phyloP scores from a whole-genome alignment of 1,139 yeast species.

The Pneumocystis canis region DNA sequence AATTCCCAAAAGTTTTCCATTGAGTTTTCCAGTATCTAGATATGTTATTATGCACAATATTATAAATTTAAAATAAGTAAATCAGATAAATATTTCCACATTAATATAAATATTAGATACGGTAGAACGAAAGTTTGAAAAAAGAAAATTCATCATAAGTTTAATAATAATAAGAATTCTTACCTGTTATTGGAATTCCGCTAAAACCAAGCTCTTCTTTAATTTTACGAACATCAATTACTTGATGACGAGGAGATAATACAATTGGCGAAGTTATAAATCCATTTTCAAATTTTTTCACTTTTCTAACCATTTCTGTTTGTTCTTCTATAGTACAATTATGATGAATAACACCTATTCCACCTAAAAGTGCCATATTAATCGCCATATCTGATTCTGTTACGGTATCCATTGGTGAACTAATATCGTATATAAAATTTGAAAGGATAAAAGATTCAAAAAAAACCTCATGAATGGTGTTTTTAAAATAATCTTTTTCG shows the following conservation, averaged over 20 bases:
- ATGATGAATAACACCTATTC: conserved; percentile 97
- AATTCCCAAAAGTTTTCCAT: conserved; percentile 86
- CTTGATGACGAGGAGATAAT: conserved; percentile 57
- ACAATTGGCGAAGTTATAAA: conserved; percentile 91
- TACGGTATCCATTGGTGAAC: conserved; percentile 99
- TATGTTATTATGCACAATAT: conserved; percentile 5
- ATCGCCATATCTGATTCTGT: conserved; percentile 97
- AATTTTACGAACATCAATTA: conserved; percentile 64
- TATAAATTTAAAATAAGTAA: conserved; percentile 1
- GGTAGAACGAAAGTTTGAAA: conserved; percentile 99
- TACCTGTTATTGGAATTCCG: conserved; percentile 98
- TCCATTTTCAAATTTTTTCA: conserved; percentile 93
- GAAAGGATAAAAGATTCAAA: background rate
- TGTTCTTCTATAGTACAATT: conserved; percentile 94
- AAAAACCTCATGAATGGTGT: conserved; percentile 61
- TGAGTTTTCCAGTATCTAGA: conserved; percentile 70
- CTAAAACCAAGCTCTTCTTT: conserved; percentile 74
- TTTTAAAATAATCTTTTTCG: conserved; percentile 80
- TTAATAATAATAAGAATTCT: conserved; percentile 19
- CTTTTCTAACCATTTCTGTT: conserved; percentile 95
- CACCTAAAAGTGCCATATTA: conserved; percentile 95
- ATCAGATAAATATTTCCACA: conserved; percentile 56
- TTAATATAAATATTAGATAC: conserved; percentile 73
- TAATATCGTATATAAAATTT: background rate
- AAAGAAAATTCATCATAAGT: conserved; percentile 40